Base-by-base conservation (phyloP, 129 eudicot genomes). In the Oenanthe sinensis region DNA sequence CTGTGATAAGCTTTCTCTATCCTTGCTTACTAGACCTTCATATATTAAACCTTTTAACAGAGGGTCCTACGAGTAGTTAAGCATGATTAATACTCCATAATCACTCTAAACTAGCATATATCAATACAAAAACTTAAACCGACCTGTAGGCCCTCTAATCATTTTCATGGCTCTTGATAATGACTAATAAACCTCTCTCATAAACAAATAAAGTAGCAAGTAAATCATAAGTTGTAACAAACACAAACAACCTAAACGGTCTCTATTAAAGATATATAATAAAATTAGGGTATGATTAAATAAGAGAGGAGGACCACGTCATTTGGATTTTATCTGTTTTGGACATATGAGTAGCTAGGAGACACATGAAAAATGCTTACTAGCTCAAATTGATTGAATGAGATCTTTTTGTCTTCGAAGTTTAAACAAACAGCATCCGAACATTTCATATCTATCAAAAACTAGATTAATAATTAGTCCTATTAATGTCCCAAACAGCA, bases 11-110 rank as follows among this genome's bases (percentile, higher is more conserved):
- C 36, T 60, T 3, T 60, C 33, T 60, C 16, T 60, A 9, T 60
- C 68, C 68, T 60, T 60, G 68, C 68, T 24, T 60, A 60, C 68
- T 60, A 60, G 68, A 60, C 68, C 16, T n/a, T n/a, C 68, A n/a
- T 60, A 4, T 8, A 60, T 20, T 60, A 9, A n/a, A 60, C 33
- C 68, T 9, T n/a, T 60, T 58, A 8, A 0, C 10, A 12, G 19
- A 20, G 67, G 68, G 68, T 60, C 68, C 68, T 60, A 60, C 15
- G 33, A 60, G 68, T 60, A 60, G 33, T 33, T 60, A 60, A 60
- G 68, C 68, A 60, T 60, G 68, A 60, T 60, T 60, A 60, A 60
- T 60, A 60, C 8, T 60, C 68, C 68, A 60, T 60, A 60, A 60
- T 60, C 68, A 60, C 68, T 8, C 68, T 60, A 60, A 24, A 60